Base-by-base conservation (phyloP, 208 protist genomes). In the Crithidia fasciculata region DNA sequence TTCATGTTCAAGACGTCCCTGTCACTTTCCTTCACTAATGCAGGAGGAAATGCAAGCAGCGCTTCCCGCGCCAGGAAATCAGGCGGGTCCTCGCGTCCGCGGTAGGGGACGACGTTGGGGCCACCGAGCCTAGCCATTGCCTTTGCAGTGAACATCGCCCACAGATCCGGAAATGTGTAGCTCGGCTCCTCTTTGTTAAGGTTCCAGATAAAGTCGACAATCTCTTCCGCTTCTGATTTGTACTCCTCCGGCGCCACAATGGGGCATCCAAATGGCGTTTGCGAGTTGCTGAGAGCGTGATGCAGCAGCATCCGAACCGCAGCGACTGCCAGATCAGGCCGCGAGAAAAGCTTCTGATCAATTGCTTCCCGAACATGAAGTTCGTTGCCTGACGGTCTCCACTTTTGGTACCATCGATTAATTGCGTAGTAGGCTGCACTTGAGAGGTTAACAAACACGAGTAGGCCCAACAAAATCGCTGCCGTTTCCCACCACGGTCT, bases 401-500 rank as follows among this genome's bases (percentile, higher is more conserved):
- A 86, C n/a, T 82, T 64, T 36, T 95, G 87, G 57, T 95, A 95
- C 79, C 74, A 86, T 9, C 88, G 79, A 58, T 94, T 93, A 1
- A 87, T 68, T 67, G 81, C 76, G 59, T 95, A 94, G 52, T 83
- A 86, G 9, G 62, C 74, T 8, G 84, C 44, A 62, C 85, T 91
- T 2, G 78, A 77, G 4, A 86, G 65, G 44, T 94, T 90, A 45
- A 95, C 86, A 63, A 95, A 92, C 49, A 88, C 76, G 6, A 95
- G 68, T 55, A 95, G 70, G 16, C 88, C 90, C 8, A 43, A 81
- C 66, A 91, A 81, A 64, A 95, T 89, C 0, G 85, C 88, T 5
- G 83, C 79, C 37, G 82, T 93, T 61, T 93, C 81, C 90, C 92
- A 96, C 92, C 92, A 95, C n/a, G 89, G 92, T 13, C 82, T 82